These are phyloP conservation scores for Aureobasidium sp. DNA, from an alignment of 2,329 filamentous ascomycete species.

Conservation along the genomic window DNA sequence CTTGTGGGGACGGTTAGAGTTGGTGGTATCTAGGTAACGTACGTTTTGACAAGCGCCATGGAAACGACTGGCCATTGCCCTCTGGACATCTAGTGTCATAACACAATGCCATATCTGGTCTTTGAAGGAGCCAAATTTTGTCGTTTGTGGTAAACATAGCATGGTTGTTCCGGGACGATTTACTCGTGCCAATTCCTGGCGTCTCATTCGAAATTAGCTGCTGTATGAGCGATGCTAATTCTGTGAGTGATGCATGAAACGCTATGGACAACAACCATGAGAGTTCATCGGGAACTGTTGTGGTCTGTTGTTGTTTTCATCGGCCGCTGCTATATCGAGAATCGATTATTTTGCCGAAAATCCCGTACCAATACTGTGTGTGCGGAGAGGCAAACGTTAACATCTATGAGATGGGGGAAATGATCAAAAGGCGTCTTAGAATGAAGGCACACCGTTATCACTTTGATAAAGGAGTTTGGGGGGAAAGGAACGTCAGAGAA, in stretches of 20 bases:
- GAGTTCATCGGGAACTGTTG: background rate
- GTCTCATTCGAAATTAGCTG: background rate
- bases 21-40: background rate
- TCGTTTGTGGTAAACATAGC: too few species aligned
- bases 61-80: background rate
- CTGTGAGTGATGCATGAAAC: background rate
- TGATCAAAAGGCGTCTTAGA: background rate
- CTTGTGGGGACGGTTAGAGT: background rate
- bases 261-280: background rate
- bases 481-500: background rate
- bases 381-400: background rate
- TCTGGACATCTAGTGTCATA: too few species aligned
- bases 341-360: background rate
- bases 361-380: background rate
- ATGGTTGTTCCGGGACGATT: too few species aligned
- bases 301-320: background rate
- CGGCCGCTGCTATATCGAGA: background rate
- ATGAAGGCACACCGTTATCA: background rate
- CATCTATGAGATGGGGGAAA: background rate
- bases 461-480: slow-evolving; percentile 6
- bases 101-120: too few species aligned
- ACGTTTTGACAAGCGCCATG: background rate
- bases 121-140: too few species aligned
- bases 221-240: background rate
- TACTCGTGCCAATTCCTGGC: too few species aligned